phyloP scores from a whole-genome alignment of 2,329 filamentous ascomycete genomes.

The Hymenoscyphus infarciens region DNA sequence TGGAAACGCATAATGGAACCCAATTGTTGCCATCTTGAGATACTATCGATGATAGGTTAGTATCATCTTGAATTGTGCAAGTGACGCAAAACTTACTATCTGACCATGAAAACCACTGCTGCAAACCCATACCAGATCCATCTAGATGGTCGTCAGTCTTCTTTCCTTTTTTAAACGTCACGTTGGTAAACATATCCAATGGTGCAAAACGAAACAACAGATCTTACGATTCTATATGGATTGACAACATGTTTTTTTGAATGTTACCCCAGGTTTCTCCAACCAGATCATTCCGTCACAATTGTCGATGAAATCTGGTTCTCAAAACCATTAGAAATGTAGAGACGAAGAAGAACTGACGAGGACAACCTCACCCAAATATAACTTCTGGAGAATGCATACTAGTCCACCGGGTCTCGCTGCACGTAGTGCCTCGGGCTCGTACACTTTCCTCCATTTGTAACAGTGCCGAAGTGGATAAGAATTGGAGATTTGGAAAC shows the following conservation, averaged over 20 bases:
- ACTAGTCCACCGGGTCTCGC: background rate
- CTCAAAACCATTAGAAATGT: background rate
- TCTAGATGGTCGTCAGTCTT: background rate
- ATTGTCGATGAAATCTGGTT: background rate
- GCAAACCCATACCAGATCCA: conserved; percentile 46
- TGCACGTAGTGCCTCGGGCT: background rate
- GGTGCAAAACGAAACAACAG: background rate
- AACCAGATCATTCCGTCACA: background rate
- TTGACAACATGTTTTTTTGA: background rate
- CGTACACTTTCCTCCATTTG: background rate
- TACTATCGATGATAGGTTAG: conserved; percentile 24
- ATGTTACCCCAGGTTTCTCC: background rate
- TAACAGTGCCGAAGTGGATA: background rate
- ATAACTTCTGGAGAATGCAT: background rate
- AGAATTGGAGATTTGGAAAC: background rate
- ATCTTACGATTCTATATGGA: background rate
- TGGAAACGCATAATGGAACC: conserved; percentile 49
- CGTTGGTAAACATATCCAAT: background rate
- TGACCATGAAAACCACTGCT: conserved; percentile 23
- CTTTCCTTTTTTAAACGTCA: background rate
- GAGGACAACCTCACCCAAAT: background rate
- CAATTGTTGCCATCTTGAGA: conserved; percentile 40
- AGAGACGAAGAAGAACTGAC: background rate
- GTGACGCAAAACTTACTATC: conserved; percentile 37
- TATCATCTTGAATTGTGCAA: background rate